Percentiles rank a stretch among this genome's conserved stretches.
Conservation (phyloP, 139 green algal genomes). For the Chlorella ohadii region DNA sequence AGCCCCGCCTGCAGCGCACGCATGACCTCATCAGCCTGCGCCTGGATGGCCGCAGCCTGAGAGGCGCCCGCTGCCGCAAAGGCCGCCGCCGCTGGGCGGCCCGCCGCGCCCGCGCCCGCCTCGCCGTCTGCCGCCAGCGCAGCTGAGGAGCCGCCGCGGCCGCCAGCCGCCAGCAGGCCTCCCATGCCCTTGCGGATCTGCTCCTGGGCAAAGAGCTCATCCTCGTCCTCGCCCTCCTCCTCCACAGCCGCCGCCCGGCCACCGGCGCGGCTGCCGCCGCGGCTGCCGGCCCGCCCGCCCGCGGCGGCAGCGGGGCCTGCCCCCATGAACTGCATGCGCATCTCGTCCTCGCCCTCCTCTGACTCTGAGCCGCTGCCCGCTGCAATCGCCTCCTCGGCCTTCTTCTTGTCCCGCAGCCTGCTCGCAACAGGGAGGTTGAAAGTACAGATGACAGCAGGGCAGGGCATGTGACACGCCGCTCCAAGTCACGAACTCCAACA, state of each 20-base stretch:
- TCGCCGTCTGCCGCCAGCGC: neutral
- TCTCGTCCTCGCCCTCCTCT: constrained; percentile 61
- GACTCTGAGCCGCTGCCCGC: constrained; percentile 40
- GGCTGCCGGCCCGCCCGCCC: neutral
- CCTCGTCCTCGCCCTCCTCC: constrained; percentile 68
- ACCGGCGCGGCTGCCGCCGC: neutral
- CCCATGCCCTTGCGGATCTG: constrained; percentile 76
- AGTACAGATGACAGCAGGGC: too few relatives aligned
- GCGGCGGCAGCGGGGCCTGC: constrained; percentile 18
- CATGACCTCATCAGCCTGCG: constrained; percentile 56
- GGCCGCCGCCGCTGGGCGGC: neutral
- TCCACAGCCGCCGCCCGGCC: constrained; percentile 13
- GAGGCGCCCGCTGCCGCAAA: constrained; percentile 31
- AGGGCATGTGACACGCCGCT: too few relatives aligned
- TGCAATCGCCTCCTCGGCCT: constrained; percentile 11
- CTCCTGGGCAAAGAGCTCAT: constrained; percentile 60
- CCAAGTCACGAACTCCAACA: too few relatives aligned
- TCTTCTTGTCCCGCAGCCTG: constrained; percentile 41
- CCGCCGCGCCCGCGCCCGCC: neutral
- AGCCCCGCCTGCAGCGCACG: constrained; percentile 59
- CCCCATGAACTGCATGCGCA: constrained; percentile 72
- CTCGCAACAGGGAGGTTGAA: too few relatives aligned
- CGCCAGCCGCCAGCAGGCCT: constrained; percentile 10
- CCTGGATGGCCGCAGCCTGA: constrained; percentile 36
- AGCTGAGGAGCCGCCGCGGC: neutral